Base-by-base conservation (phyloP, 441 rosid species). In the Corymbia citriodora region DNA sequence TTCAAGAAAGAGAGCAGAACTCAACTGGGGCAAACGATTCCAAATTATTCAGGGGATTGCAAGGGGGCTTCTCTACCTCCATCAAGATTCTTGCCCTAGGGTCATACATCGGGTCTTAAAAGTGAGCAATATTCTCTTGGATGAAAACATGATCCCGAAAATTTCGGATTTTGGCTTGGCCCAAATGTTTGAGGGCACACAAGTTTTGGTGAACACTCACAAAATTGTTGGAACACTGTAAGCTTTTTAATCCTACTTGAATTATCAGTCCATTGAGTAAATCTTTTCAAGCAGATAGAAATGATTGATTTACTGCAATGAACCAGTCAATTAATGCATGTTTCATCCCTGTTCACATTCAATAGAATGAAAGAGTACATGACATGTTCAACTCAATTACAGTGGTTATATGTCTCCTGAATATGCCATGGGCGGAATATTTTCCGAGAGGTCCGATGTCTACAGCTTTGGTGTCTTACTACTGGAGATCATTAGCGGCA, bases 131-230 rank as follows among this genome's bases (percentile, higher is more conserved):
- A 54, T 90, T 18, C 91, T 90, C 40, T 57, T 90, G 12, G 89
- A 87, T 14, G 55, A 53, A 49, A 87, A 53, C 21, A 52, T 90
- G 88, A 90, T 53, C 83, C 91, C 91, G 0, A 65, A 90, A 49
- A 90, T 90, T 23, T 90, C 87, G 21, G 91, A 90, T 63, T 90
- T 90, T 61, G 91, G 91, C 31, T n/a, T 90, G 89, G 91, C 91
- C 25, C 65, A 87, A 48, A 87, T 90, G 40, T 87, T 87, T 3
- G 52, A 90, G 31, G 91, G 85, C 63, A 90, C 89, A 3, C 85
- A 63, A 33, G 89, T 61, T 31, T 23, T 87, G 59, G 59, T 90
- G 23, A 87, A 90, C 49, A 90, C 91, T 53, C 89, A 23, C 15
- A 65, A 81, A 55, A 88, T 90, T 21, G 89, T 87, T 0, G 91